A percentile compares a stretch with the other conserved stretches of the same genome.
These are phyloP conservation scores for Lipomyces yamanashiensis DNA, from an alignment of 805 yeast species.

Conservation along the genomic window DNA sequence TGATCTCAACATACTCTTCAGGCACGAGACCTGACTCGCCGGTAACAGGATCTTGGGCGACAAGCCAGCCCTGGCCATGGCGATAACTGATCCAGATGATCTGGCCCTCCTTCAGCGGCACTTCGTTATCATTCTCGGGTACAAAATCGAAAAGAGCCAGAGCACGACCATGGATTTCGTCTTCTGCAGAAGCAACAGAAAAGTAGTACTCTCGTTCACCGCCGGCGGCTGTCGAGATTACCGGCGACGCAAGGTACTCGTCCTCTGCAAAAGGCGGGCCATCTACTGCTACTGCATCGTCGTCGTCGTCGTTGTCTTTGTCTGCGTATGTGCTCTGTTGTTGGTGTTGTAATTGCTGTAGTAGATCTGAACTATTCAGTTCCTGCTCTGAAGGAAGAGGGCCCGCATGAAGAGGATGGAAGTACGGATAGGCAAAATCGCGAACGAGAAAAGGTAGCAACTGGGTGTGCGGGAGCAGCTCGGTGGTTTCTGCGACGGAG, in stretches of 20 bases:
- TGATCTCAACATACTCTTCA: conserved; percentile 81
- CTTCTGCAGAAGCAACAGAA: conserved; percentile 36
- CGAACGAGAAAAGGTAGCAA: conserved; percentile 47
- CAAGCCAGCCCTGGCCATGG: conserved; percentile 99
- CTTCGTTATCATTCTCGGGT: conserved; percentile 95
- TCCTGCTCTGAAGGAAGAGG: conserved; percentile 41
- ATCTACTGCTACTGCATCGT: conserved; percentile 14
- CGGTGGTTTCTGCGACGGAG: background rate
- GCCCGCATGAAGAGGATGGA: conserved; percentile 75
- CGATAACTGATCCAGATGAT: conserved; percentile 81
- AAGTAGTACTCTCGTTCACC: conserved; percentile 47
- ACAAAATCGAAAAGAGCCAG: conserved; percentile 85
- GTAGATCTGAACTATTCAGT: background rate
- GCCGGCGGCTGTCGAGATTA: conserved; percentile 38
- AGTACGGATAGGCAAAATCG: conserved; percentile 79
- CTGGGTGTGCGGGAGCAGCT: conserved; percentile 5
- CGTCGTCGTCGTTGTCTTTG: background rate
- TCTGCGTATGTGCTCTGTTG: background rate
- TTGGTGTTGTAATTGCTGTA: background rate
- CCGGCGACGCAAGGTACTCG: conserved; percentile 43
- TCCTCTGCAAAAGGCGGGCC: conserved; percentile 49
- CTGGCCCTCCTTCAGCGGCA: conserved; percentile 78
- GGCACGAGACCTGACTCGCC: conserved; percentile 88
- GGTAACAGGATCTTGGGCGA: conserved; percentile 75
- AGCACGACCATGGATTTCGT: conserved; percentile 65